Conservation (phyloP, 441 rosid genomes). For the Adansonia gregorii region DNA sequence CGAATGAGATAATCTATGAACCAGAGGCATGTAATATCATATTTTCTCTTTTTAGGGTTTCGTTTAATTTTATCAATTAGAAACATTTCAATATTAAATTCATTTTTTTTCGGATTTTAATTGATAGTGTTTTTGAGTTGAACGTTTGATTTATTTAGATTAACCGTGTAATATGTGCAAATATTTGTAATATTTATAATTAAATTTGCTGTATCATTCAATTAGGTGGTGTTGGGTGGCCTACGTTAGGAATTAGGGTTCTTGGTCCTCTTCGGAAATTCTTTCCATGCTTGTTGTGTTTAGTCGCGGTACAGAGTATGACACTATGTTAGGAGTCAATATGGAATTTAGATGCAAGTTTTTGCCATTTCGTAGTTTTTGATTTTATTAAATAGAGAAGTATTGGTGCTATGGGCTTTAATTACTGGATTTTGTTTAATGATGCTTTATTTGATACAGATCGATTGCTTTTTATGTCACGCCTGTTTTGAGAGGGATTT, state of each 20-base stretch:
- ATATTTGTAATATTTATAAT: not conserved
- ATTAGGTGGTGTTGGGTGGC: not conserved
- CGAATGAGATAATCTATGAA: slow-evolving; percentile 41
- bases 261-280: not conserved
- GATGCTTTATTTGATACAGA: slow-evolving; percentile 27
- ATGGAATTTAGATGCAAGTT: not conserved
- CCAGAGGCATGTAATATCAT: slow-evolving; percentile 53
- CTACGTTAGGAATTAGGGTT: slow-evolving; percentile 23
- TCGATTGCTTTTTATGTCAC: slow-evolving; percentile 45
- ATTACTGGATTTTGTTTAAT: slow-evolving; percentile 20
- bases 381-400: not conserved
- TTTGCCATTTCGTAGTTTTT: not conserved
- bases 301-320: not conserved
- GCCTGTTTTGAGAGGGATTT: slow-evolving; percentile 42
- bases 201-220: not conserved
- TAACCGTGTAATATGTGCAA: not conserved
- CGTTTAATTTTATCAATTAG: slow-evolving; percentile 5
- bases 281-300: not conserved
- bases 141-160: slow-evolving; percentile 10
- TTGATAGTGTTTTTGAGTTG: not conserved
- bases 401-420: not conserved
- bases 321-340: not conserved
- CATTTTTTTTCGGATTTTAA: not conserved
- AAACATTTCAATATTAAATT: not conserved
- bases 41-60: slow-evolving; percentile 33